Evolutionary conservation across 2,329 filamentous ascomycete species (phyloP).

Genomic region (Taxawa tesnikishii): DNA sequence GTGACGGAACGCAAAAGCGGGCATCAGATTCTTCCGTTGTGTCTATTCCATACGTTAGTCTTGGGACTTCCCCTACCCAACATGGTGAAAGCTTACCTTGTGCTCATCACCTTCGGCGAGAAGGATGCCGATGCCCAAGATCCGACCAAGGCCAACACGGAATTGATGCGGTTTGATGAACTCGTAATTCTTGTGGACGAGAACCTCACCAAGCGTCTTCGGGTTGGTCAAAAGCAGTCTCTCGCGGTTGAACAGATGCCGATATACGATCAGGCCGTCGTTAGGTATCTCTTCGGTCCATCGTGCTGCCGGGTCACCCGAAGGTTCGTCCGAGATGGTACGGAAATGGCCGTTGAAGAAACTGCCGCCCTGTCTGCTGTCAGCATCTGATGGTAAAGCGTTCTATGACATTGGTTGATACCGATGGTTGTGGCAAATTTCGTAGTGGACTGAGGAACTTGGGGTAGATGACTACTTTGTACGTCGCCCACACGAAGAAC

Average conservation of each 20-base stretch:
- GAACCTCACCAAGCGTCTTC: slow-evolving; percentile 35
- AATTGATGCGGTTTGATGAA: slow-evolving; percentile 35
- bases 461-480: slow-evolving; percentile 42
- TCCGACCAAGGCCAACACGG: slow-evolving; percentile 43
- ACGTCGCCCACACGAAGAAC: slow-evolving; percentile 24
- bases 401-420: slow-evolving; percentile 18
- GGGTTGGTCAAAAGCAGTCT: slow-evolving; percentile 33
- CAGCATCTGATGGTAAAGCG: slow-evolving; percentile 1
- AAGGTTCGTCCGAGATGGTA: slow-evolving; percentile 28
- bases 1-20: slow-evolving; percentile 38
- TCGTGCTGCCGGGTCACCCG: slow-evolving; percentile 31
- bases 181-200: slow-evolving; percentile 38
- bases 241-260: slow-evolving; percentile 33
- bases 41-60: slow-evolving; percentile 13
- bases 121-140: slow-evolving; percentile 61
- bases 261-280: slow-evolving; percentile 42
- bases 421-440: slow-evolving; percentile 41
- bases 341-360: slow-evolving; percentile 29
- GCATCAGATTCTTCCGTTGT: slow-evolving; percentile 36
- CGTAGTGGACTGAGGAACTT: slow-evolving; percentile 45
- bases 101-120: slow-evolving; percentile 87
- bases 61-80: neutral
- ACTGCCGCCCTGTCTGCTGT: slow-evolving; percentile 13
- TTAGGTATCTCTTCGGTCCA: slow-evolving; percentile 44
- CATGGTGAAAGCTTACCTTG: slow-evolving; percentile 36